Conservation (phyloP, 2,329 filamentous ascomycete genomes). For the Aureobasidium sp. region DNA sequence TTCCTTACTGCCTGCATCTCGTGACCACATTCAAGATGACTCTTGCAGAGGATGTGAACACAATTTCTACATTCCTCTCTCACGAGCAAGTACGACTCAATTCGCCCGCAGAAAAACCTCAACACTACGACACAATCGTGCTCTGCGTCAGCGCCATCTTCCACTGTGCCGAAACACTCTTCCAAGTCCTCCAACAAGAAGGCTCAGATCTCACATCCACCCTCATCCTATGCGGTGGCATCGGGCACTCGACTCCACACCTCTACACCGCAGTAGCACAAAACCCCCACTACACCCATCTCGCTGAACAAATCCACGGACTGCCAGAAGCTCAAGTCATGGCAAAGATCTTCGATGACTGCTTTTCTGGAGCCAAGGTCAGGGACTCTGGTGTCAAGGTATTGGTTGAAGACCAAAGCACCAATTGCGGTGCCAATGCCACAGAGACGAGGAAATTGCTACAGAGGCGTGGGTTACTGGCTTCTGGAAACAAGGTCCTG, state of each 20-base stretch:
- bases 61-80: slow-evolving; percentile 24
- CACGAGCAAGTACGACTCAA: slow-evolving; percentile 20
- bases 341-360: slow-evolving; percentile 27
- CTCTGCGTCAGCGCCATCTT: slow-evolving; percentile 35
- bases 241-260: slow-evolving; percentile 37
- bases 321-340: slow-evolving; percentile 34
- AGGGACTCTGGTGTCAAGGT: slow-evolving; percentile 23
- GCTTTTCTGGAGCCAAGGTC: slow-evolving; percentile 22
- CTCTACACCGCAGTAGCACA: slow-evolving; percentile 33
- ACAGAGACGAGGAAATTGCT: slow-evolving; percentile 29
- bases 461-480: slow-evolving; percentile 21
- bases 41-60: slow-evolving; percentile 22
- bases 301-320: slow-evolving; percentile 25
- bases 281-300: slow-evolving; percentile 22
- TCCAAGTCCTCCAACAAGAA: slow-evolving; percentile 24
- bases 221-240: slow-evolving; percentile 37
- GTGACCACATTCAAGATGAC: not conserved
- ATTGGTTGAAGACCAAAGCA: slow-evolving; percentile 36
- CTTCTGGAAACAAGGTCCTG: slow-evolving; percentile 22
- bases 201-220: slow-evolving; percentile 25
- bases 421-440: slow-evolving; percentile 40
- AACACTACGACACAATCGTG: slow-evolving; percentile 27
- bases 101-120: not conserved
- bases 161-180: slow-evolving; percentile 28
- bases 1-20: too few species aligned